Conservation (phyloP, 345 rosid species). For the Raphanus sativus region DNA sequence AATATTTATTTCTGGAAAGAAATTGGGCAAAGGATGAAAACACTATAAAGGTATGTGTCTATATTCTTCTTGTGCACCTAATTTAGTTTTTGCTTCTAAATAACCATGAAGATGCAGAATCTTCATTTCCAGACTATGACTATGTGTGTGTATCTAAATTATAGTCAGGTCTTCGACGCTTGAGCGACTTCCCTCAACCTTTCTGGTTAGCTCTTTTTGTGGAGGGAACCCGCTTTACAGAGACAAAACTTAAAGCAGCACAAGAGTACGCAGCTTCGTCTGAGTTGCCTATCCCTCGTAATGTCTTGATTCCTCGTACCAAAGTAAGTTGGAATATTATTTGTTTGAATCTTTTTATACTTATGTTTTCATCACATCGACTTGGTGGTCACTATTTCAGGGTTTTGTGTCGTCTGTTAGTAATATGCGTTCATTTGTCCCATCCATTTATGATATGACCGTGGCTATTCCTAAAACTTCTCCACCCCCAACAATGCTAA, state of each 20-base stretch:
- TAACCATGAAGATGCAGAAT: conserved; percentile 1
- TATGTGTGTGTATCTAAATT: conserved; percentile 27
- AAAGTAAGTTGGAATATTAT: conserved; percentile 52
- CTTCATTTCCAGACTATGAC: not conserved
- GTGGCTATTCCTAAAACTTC: conserved; percentile 74
- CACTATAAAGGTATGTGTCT: conserved; percentile 51
- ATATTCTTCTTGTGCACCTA: conserved; percentile 8
- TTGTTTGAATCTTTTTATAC: not conserved
- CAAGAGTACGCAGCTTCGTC: conserved; percentile 85
- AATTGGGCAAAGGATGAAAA: conserved; percentile 89
- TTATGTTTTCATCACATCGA: not conserved
- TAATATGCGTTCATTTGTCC: conserved; percentile 91
- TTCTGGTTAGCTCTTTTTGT: conserved; percentile 99
- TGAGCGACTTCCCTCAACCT: conserved; percentile 80
- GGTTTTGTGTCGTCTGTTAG: conserved; percentile 96
- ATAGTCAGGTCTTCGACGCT: conserved; percentile 83
- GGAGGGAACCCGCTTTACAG: conserved; percentile 98
- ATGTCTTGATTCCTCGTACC: conserved; percentile 95
- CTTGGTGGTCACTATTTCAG: conserved; percentile 43
- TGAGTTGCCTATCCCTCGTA: conserved; percentile 83
- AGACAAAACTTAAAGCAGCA: conserved; percentile 89
- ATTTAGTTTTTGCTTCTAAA: conserved; percentile 2
- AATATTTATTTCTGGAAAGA: conserved; percentile 86
- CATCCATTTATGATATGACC: conserved; percentile 89
- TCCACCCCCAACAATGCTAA: conserved; percentile 78